Base-by-base conservation (phyloP, 1,284 basidiomycete species). In the Austroboletus olivaceoglutinosus region DNA sequence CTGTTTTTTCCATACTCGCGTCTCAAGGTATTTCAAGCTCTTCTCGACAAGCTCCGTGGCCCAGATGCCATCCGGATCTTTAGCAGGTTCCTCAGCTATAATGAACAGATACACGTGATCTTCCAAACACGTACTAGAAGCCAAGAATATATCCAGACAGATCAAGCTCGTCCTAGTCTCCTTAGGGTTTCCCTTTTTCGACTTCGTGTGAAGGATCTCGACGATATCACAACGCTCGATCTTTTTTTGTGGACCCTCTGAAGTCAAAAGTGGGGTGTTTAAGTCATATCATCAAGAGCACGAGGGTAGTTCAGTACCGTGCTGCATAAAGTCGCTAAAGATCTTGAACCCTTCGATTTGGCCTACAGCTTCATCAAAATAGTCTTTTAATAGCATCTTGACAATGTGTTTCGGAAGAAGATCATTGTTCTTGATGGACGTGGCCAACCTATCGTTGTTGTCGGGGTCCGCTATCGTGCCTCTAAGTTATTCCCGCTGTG, bases 341-440 rank as follows among this genome's bases (percentile, higher is more conserved):
- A 63, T 54, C n/a, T 65, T 59, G 43, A 67, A 67, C 4, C 62
- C 62, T 47, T 63, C 60, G 5, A 64, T 47, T 13, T 12, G 46
- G 12, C 64, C 63, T 1, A 64, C 50, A 10, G 62, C 59, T 37
- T 67, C 64, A 4, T 67, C 63, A 11, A 63, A 63, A 16, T 58
- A 67, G 44, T 67, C 51, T 23, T 54, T 38, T 22, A 38, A 43
- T 8, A 65, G 42, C 62, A 63, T 63, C 3, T 51, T 39, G 16
- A 64, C 54, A 2, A 63, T 58, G 12, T 57, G 16, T 36, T 51
- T 53, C 5, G 63, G 48, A 38, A 65, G 43, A 7, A 25, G 11
- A 6, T 47, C 15, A 1, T 49, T 44, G 5, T 45, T 6, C 7
- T 46, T 47, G 13, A 67, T 27, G 2, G n/a, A 27, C 15, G 39